Evolutionary conservation across 2,329 filamentous ascomycete species (phyloP).

Genomic region (Fusarium sp.): DNA sequence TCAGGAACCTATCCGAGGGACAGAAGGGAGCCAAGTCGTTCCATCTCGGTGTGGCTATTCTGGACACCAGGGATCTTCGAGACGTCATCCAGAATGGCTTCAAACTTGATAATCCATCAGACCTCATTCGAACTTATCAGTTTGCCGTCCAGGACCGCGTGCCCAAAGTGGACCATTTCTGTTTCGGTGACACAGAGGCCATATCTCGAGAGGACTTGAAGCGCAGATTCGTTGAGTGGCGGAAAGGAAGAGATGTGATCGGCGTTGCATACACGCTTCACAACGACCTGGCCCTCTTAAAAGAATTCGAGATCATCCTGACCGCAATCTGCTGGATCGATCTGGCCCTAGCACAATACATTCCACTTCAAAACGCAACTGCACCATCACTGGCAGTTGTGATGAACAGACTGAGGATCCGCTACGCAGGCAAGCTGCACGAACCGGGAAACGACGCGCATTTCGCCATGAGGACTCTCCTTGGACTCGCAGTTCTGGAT

Average conservation of each 20-base stretch:
- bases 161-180: not conserved
- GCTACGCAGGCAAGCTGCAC: slow-evolving; percentile 10
- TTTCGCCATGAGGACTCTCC: slow-evolving; percentile 47
- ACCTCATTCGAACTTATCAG: slow-evolving; percentile 9
- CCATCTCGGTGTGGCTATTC: slow-evolving; percentile 23
- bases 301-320: not conserved
- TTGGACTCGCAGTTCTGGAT: slow-evolving; percentile 54
- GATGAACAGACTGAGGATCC: not conserved
- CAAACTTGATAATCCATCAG: not conserved
- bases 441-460: slow-evolving; percentile 48
- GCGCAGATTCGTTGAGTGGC: not conserved
- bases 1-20: not conserved
- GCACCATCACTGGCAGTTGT: not conserved
- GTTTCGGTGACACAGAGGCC: slow-evolving; percentile 8
- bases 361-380: not conserved
- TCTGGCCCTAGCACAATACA: not conserved
- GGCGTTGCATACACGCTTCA: not conserved
- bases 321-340: not conserved
- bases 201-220: not conserved
- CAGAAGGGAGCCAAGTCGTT: not conserved
- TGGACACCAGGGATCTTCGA: slow-evolving; percentile 13
- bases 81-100: not conserved
- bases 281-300: not conserved
- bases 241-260: not conserved
- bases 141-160: not conserved